Evolutionary conservation across 345 rosid genomes (phyloP).

Genomic region (Rhodamnia rubescens): DNA sequence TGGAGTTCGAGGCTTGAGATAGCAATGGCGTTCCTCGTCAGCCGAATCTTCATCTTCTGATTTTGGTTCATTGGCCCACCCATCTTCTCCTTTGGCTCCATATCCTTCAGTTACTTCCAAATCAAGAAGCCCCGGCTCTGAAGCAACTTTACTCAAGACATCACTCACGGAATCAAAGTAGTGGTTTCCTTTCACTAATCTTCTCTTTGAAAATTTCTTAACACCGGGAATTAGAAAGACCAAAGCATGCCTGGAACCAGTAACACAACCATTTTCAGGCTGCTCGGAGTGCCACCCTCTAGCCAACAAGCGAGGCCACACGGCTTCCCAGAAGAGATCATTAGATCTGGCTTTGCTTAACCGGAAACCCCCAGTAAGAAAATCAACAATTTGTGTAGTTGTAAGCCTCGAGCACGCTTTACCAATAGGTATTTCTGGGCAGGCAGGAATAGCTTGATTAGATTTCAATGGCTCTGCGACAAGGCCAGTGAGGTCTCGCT

Average conservation of each 20-base stretch:
- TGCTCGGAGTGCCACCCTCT: slow-evolving; percentile 93
- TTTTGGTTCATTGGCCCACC: slow-evolving; percentile 6
- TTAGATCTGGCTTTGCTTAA: slow-evolving; percentile 70
- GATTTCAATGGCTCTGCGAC: slow-evolving; percentile 45
- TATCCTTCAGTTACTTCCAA: slow-evolving; percentile 13
- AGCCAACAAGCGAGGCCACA: slow-evolving; percentile 84
- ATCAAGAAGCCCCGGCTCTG: slow-evolving; percentile 42
- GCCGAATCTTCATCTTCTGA: slow-evolving; percentile 14
- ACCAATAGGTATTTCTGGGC: slow-evolving; percentile 46
- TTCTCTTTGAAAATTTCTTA: slow-evolving; percentile 63
- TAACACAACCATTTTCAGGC: slow-evolving; percentile 27
- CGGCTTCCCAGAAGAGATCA: slow-evolving; percentile 94
- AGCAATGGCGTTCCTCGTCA: slow-evolving; percentile 24
- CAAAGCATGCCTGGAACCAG: slow-evolving; percentile 33
- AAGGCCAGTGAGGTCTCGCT: slow-evolving; percentile 44
- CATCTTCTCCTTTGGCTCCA: slow-evolving; percentile 7
- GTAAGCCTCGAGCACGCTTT: slow-evolving; percentile 54
- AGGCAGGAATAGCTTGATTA: slow-evolving; percentile 21
- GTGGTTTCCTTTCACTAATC: slow-evolving; percentile 60
- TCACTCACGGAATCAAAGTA: slow-evolving; percentile 61
- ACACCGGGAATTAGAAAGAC: slow-evolving; percentile 72
- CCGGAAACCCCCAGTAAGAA: slow-evolving; percentile 55
- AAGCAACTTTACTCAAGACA: slow-evolving; percentile 39
- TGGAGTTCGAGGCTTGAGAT: slow-evolving; percentile 35
- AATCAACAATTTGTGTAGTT: slow-evolving; percentile 40